A percentile compares a stretch with the other conserved stretches of the same genome.
Conservation (phyloP, 352 stramenopile genomes). For the Bremia lactucae region DNA sequence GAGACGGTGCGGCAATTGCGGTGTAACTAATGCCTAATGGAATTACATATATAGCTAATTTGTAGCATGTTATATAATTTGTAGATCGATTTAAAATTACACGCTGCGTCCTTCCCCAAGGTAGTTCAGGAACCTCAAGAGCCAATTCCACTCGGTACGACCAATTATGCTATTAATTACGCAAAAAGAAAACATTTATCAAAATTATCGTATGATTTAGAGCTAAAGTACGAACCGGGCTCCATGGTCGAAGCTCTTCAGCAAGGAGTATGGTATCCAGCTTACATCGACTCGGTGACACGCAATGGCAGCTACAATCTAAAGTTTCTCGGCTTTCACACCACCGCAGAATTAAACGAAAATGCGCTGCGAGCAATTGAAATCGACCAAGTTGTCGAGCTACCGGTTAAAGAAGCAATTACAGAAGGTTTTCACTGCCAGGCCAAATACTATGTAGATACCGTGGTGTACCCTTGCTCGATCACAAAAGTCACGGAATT, state of each 20-base stretch:
- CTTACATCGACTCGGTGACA: slow-evolving; percentile 44
- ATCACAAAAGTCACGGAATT: slow-evolving; percentile 54
- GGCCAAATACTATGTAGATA: slow-evolving; percentile 77
- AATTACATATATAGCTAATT: slow-evolving; percentile 3
- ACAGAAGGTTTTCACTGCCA: slow-evolving; percentile 46
- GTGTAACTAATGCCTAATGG: background rate
- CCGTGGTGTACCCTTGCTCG: slow-evolving; percentile 58
- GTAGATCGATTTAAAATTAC: slow-evolving; percentile 33
- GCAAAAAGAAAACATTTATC: background rate
- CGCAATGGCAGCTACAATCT: slow-evolving; percentile 52
- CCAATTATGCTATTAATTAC: background rate
- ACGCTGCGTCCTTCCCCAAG: background rate
- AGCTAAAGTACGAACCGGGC: slow-evolving; percentile 33
- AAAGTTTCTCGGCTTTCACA: slow-evolving; percentile 64
- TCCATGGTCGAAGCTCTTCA: slow-evolving; percentile 46
- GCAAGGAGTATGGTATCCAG: slow-evolving; percentile 64
- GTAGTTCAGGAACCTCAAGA: slow-evolving; percentile 1
- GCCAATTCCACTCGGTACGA: slow-evolving; percentile 6
- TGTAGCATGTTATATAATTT: slow-evolving; percentile 1
- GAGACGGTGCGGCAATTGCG: slow-evolving; percentile 37
- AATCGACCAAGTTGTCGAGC: slow-evolving; percentile 7
- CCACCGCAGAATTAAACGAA: slow-evolving; percentile 35
- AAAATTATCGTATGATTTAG: slow-evolving; percentile 7
- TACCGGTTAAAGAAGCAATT: slow-evolving; percentile 34
- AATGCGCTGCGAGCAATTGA: slow-evolving; percentile 36